These are phyloP conservation scores for Stagonosporopsis rhizophila DNA, from an alignment of 2,329 filamentous ascomycete genomes.

Conservation along the genomic window DNA sequence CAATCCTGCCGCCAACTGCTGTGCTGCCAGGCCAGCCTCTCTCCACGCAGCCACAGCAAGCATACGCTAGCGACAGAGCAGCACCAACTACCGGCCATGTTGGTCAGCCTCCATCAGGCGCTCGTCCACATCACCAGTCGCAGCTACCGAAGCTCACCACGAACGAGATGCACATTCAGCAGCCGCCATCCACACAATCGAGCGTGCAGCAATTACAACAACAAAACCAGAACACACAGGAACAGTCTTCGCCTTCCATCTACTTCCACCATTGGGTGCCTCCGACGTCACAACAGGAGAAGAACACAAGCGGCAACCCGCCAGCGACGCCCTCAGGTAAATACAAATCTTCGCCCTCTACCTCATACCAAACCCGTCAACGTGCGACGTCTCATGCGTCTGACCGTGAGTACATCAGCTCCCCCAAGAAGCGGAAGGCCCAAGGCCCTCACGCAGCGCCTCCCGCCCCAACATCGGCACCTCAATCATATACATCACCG, in stretches of 20 bases:
- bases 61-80: slow-evolving; percentile 42
- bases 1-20: slow-evolving; percentile 42
- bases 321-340: slow-evolving; percentile 76
- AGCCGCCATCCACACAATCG: slow-evolving; percentile 52
- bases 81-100: slow-evolving; percentile 35
- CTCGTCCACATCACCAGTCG: slow-evolving; percentile 55
- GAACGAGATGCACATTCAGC: slow-evolving; percentile 59
- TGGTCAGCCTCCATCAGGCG: slow-evolving; percentile 51
- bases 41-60: slow-evolving; percentile 46
- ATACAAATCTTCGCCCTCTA: slow-evolving; percentile 52
- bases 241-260: slow-evolving; percentile 74
- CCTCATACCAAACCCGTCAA: slow-evolving; percentile 47
- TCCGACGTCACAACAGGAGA: slow-evolving; percentile 68
- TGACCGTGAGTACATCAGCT: slow-evolving; percentile 71
- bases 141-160: slow-evolving; percentile 60
- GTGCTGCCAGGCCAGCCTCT: slow-evolving; percentile 49
- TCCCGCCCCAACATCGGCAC: slow-evolving; percentile 59
- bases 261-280: slow-evolving; percentile 96
- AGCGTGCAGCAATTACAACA: slow-evolving; percentile 51
- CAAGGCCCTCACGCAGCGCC: slow-evolving; percentile 59
- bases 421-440: slow-evolving; percentile 86
- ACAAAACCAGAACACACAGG: slow-evolving; percentile 58
- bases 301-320: slow-evolving; percentile 65
- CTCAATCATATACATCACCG: slow-evolving; percentile 56
- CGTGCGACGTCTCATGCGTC: slow-evolving; percentile 60